Percentiles rank a stretch among this genome's conserved stretches.
phyloP scores from a whole-genome alignment of 1,284 basidiomycete genomes.

The Ceratobasidium sp. region DNA sequence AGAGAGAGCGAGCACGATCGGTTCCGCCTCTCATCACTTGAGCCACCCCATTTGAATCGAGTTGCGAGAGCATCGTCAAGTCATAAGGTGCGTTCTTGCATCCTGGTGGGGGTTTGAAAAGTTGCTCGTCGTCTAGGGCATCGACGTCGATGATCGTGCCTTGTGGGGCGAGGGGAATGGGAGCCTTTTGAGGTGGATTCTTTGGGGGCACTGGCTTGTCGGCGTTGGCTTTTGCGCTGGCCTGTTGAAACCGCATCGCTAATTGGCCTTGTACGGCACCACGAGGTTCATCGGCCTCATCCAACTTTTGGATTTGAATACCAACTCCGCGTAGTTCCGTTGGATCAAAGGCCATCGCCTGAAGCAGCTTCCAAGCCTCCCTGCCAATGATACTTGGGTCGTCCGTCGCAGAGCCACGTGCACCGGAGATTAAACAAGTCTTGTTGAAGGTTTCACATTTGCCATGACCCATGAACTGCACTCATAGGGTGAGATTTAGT shows the following conservation, averaged over 20 bases:
- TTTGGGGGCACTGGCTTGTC: slow-evolving; percentile 46
- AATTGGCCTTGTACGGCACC: slow-evolving; percentile 64
- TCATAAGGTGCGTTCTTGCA: slow-evolving; percentile 21
- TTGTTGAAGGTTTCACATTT: slow-evolving; percentile 87
- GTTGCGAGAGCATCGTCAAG: slow-evolving; percentile 39
- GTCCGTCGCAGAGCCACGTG: slow-evolving; percentile 77
- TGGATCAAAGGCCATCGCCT: slow-evolving; percentile 81
- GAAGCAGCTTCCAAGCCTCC: slow-evolving; percentile 83
- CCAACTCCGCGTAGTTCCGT: slow-evolving; percentile 93
- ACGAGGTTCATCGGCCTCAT: slow-evolving; percentile 59
- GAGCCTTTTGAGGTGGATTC: not conserved
- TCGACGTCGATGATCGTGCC: slow-evolving; percentile 19
- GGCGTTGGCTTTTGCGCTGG: slow-evolving; percentile 47
- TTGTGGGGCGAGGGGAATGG: not conserved
- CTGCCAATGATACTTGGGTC: slow-evolving; percentile 79
- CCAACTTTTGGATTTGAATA: slow-evolving; percentile 92
- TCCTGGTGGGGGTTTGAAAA: slow-evolving; percentile 8
- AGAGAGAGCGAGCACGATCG: slow-evolving; percentile 35
- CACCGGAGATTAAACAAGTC: slow-evolving; percentile 71
- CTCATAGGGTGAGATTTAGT: slow-evolving; percentile 24
- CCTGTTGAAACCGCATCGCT: slow-evolving; percentile 65
- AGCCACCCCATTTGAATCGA: slow-evolving; percentile 1
- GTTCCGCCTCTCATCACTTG: slow-evolving; percentile 6
- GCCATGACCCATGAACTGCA: slow-evolving; percentile 93
- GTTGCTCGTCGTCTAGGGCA: slow-evolving; percentile 1